A percentile compares a stretch with the other conserved stretches of the same genome.
phyloP scores from a whole-genome alignment of 2,329 filamentous ascomycete genomes.

The Scedosporium minutisporum region DNA sequence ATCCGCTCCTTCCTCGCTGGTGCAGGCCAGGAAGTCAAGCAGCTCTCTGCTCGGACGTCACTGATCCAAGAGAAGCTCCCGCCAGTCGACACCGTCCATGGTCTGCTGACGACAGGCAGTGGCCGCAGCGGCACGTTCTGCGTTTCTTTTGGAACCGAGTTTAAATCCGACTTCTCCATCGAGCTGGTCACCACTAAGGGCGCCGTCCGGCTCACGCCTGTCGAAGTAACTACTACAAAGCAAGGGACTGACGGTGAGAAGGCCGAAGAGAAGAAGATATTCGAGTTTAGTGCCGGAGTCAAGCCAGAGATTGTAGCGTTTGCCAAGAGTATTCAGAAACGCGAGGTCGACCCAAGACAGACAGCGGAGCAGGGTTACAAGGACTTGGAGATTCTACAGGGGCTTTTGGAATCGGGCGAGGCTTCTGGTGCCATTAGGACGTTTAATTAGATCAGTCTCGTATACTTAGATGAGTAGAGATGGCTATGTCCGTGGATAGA shows the following conservation, averaged over 20 bases:
- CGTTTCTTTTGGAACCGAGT: conserved; percentile 45
- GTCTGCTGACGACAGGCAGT: conserved; percentile 41
- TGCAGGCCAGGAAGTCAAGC: conserved; percentile 30
- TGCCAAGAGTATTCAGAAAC: conserved; percentile 41
- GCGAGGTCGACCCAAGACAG: conserved; percentile 40
- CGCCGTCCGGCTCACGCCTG: conserved; percentile 36
- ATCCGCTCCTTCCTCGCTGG: conserved; percentile 47
- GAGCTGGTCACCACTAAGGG: conserved; percentile 49
- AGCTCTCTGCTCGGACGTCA: conserved; percentile 44
- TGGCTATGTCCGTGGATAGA: too few relatives aligned
- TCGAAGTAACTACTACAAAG: conserved; percentile 31
- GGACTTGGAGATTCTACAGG: conserved; percentile 50
- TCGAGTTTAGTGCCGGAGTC: conserved; percentile 43
- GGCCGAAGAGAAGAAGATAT: conserved; percentile 25
- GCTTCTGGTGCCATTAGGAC: background rate
- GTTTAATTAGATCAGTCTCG: background rate
- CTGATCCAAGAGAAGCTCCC: conserved; percentile 47
- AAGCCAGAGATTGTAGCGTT: conserved; percentile 52
- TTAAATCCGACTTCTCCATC: conserved; percentile 40
- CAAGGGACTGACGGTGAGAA: conserved; percentile 22
- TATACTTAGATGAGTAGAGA: too few relatives aligned
- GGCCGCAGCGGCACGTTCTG: conserved; percentile 48
- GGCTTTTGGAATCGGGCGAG: conserved; percentile 10
- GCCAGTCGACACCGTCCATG: conserved; percentile 58
- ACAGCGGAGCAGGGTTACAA: conserved; percentile 47